Evolutionary conservation across 2,329 filamentous ascomycete genomes (phyloP), one percentile per base, ranked within the genome.

Genomic region (Paraphaeosphaeria minitans): DNA sequence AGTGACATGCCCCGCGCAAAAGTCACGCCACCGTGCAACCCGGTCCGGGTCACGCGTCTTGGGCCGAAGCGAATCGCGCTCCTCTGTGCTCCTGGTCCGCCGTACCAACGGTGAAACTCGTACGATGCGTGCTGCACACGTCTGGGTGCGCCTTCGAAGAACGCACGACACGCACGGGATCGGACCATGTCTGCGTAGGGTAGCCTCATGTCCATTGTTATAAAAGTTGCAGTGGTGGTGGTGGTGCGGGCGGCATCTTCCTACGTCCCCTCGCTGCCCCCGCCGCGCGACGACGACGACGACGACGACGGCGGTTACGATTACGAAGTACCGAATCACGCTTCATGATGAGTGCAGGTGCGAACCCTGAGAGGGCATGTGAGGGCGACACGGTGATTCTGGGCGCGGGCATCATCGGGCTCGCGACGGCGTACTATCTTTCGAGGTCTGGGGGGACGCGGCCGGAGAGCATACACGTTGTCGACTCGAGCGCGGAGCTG

Each of bases 371-470:
- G 16, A 39, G 19, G 24, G 55, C 27, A 29, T 27, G 52, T 43
- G 31, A 35, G 37, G 63, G 62, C 24, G 62, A 69, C 41, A 76
- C 73, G 21, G 67, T 78, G 27, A 79, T 81, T 47, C 62, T 81
- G 14, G 79, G 79, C 45, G 75, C 75, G 19, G 79, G 79, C n/a
- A 79, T 81, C 47, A 77, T 81, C 29, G 79, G 79, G 37, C 65
- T 79, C 51, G 77, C 75, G n/a, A 78, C 77, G 8, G 78, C 79
- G 24, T 92, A 89, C 76, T 92, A 90, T 72, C 83, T 93, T 33
- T 85, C 87, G 7, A 67, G 77, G 50, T 71, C 72, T 1, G 67
- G 70, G 9, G 69, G 72, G 53, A 71, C 76, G 46, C 63, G 72
- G 47, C 76, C 80, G 4, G 65, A 78, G 21, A 77, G 79, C 33